phyloP scores from a whole-genome alignment of 345 rosid genomes.

The Bruguiera gymnorhiza region DNA sequence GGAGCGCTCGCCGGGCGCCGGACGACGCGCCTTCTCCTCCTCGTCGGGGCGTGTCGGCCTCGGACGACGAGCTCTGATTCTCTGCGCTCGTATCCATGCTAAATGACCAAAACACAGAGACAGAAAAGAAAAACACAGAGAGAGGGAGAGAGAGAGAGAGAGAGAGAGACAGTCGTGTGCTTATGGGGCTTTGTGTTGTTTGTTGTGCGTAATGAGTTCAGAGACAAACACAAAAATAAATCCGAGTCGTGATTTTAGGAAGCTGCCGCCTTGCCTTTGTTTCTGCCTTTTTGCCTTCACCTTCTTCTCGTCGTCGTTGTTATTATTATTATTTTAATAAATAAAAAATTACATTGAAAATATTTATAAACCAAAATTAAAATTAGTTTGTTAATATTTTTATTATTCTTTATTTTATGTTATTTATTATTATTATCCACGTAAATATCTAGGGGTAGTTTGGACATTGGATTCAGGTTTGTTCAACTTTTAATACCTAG shows the following conservation, averaged over 20 bases:
- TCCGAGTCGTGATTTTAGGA: not conserved
- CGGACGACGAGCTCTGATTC: constrained; percentile 36
- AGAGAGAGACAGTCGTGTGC: not conserved
- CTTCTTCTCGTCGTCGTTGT: no score
- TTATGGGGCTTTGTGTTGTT: not conserved
- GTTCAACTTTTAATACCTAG: no score
- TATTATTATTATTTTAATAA: no score
- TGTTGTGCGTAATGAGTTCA: not conserved
- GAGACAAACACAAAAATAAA: not conserved
- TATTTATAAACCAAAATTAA: no score
- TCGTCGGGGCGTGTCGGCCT: constrained; percentile 47
- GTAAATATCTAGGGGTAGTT: no score
- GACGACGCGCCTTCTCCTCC: constrained; percentile 32
- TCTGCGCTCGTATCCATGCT: constrained; percentile 34
- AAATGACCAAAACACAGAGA: constrained; percentile 6
- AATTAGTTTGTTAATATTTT: no score
- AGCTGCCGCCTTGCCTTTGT: no score
- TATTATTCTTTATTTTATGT: no score
- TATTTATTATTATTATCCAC: no score
- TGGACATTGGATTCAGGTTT: no score
- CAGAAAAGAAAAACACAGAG: not conserved
- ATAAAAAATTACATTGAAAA: no score
- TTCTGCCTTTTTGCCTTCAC: no score
- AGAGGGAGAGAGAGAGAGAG: not conserved
- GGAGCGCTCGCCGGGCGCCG: constrained; percentile 50